Conservation (phyloP, 2,329 filamentous ascomycete species). For the Onygenales sp. region DNA sequence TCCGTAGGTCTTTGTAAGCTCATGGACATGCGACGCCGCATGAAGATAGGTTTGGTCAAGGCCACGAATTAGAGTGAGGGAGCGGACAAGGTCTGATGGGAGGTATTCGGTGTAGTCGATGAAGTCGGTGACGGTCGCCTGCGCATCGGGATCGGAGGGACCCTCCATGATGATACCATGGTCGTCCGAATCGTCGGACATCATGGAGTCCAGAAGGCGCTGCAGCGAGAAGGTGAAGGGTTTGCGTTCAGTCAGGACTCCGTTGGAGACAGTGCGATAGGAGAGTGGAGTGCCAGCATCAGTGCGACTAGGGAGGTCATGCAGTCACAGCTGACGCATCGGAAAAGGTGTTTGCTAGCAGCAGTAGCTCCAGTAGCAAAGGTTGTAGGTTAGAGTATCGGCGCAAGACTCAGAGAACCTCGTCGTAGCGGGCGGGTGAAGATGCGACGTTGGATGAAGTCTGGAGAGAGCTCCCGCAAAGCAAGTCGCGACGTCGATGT, state of each 20-base stretch:
- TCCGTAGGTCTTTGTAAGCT: constrained; percentile 34
- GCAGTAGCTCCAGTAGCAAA: neutral
- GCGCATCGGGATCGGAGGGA: constrained; percentile 53
- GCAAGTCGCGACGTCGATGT: neutral
- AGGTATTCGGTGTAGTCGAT: constrained; percentile 62
- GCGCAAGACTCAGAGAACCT: neutral
- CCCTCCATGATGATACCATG: constrained; percentile 37
- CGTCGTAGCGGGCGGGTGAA: neutral
- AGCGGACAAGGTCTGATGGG: constrained; percentile 54
- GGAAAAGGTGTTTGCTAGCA: neutral
- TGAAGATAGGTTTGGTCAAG: constrained; percentile 37
- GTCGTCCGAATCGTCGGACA: constrained; percentile 34
- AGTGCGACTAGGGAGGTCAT: constrained; percentile 10
- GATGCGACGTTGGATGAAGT: neutral
- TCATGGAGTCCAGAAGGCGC: constrained; percentile 13
- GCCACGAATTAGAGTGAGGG: constrained; percentile 50
- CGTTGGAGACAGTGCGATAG: constrained; percentile 3
- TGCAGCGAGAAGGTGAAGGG: constrained; percentile 1
- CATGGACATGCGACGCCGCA: constrained; percentile 31
- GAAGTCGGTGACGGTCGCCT: constrained; percentile 58
- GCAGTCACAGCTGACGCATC: constrained; percentile 11
- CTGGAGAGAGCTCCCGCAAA: neutral
- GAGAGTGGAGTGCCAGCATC: constrained; percentile 14
- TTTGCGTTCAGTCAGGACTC: constrained; percentile 1
- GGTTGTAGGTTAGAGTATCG: neutral